Conservation (phyloP, 2,329 filamentous ascomycete species). For the Chaetomiaceae sp. region DNA sequence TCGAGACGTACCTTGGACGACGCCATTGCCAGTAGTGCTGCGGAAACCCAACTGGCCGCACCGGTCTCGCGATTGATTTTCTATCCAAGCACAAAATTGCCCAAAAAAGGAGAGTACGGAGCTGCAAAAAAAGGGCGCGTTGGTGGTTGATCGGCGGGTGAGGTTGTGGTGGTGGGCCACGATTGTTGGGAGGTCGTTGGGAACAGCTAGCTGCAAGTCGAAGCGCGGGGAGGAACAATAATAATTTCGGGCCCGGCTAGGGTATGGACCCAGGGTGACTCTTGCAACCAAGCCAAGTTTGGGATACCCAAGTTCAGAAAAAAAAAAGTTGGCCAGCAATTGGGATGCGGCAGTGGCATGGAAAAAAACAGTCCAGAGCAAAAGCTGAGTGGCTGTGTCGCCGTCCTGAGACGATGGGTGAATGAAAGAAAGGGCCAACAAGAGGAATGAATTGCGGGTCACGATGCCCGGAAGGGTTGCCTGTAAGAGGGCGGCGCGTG, state of each 20-base stretch:
- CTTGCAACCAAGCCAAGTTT: slow-evolving; percentile 19
- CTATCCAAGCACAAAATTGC: slow-evolving; percentile 20
- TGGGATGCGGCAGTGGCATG: slow-evolving; percentile 18
- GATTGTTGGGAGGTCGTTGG: slow-evolving; percentile 16
- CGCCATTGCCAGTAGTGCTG: slow-evolving; percentile 29
- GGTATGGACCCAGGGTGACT: slow-evolving; percentile 21
- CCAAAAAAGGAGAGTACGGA: slow-evolving; percentile 9
- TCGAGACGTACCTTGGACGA: slow-evolving; percentile 30
- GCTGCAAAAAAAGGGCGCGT: not conserved
- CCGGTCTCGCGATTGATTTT: slow-evolving; percentile 16
- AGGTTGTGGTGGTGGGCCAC: slow-evolving; percentile 12
- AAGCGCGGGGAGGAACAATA: slow-evolving; percentile 27
- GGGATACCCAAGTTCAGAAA: slow-evolving; percentile 13
- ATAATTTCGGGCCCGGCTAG: slow-evolving; percentile 27
- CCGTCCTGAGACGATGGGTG: slow-evolving; percentile 8
- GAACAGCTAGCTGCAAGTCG: slow-evolving; percentile 21
- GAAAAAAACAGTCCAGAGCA: slow-evolving; percentile 11
- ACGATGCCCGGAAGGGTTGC: slow-evolving; percentile 7
- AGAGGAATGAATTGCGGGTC: slow-evolving; percentile 17
- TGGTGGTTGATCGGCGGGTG: slow-evolving; percentile 2
- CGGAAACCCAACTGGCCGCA: slow-evolving; percentile 18
- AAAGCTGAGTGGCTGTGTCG: slow-evolving; percentile 25
- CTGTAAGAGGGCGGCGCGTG: slow-evolving; percentile 14
- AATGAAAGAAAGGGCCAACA: slow-evolving; percentile 16
- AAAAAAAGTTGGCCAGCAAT: slow-evolving; percentile 20